phyloP scores from a whole-genome alignment of 495 filamentous ascomycete species.

The Thermochaetoides thermophila region DNA sequence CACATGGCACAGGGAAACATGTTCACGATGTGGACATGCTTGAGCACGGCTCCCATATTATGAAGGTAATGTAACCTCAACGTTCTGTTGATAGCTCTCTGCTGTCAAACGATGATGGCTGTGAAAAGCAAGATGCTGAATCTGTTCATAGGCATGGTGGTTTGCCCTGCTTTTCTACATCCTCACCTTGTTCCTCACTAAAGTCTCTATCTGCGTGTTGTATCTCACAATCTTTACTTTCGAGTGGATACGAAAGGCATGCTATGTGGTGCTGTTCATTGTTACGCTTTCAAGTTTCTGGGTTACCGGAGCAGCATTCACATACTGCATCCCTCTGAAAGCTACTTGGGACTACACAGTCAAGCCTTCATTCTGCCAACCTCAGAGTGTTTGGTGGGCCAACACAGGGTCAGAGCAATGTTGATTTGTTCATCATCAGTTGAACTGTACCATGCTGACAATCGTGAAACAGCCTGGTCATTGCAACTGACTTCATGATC shows the following conservation, averaged over 20 bases:
- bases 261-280: slow-evolving; percentile 8
- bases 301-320: slow-evolving; percentile 4
- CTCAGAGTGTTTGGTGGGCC: slow-evolving; percentile 11
- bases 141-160: slow-evolving; percentile 17
- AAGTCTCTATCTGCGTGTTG: slow-evolving; percentile 16
- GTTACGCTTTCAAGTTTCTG: slow-evolving; percentile 7
- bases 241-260: slow-evolving; percentile 9
- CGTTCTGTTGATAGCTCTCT: not conserved
- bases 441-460: no score
- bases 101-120: not conserved
- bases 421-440: no score
- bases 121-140: no score
- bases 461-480: slow-evolving; percentile 25
- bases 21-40: slow-evolving; percentile 6
- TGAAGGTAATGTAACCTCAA: slow-evolving; percentile 5
- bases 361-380: slow-evolving; percentile 8
- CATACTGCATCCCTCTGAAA: slow-evolving; percentile 16
- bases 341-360: slow-evolving; percentile 14
- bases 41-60: not conserved
- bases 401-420: no score
- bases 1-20: slow-evolving; percentile 14
- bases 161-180: slow-evolving; percentile 11
- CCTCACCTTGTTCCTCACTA: slow-evolving; percentile 11
- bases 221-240: slow-evolving; percentile 18
- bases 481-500: slow-evolving; percentile 34